phyloP scores from a whole-genome alignment of 345 rosid genomes.

The rapeseed (Brassica napus) region DNA sequence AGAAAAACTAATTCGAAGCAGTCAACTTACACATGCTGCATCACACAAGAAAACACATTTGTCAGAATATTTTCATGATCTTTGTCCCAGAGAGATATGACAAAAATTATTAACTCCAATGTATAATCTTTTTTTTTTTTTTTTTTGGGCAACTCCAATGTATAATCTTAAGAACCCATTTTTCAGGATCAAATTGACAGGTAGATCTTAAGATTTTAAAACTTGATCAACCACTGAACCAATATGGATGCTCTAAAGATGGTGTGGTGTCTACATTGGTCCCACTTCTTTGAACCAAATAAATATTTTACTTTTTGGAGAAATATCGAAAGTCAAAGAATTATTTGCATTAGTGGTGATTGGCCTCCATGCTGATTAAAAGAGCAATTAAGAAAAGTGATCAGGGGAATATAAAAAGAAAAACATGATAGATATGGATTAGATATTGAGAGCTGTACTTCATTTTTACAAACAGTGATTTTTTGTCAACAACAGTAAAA shows the following conservation, averaged over 20 bases:
- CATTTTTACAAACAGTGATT: background rate
- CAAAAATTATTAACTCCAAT: background rate
- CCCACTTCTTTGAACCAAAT: constrained; percentile 33
- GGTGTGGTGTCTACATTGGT: constrained; percentile 1
- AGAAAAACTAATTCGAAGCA: background rate
- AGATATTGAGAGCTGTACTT: constrained; percentile 1
- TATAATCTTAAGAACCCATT: background rate
- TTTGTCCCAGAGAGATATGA: background rate
- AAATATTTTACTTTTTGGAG: constrained; percentile 16
- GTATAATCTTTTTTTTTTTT: background rate
- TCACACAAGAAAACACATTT: background rate
- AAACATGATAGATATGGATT: constrained; percentile 13
- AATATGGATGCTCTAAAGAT: background rate
- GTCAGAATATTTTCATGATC: background rate
- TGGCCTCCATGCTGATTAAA: constrained; percentile 36
- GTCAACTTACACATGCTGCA: background rate
- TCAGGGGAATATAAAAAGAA: constrained; percentile 26
- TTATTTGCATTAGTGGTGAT: constrained; percentile 30
- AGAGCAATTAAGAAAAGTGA: constrained; percentile 14
- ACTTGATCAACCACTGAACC: background rate
- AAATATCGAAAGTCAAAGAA: constrained; percentile 31
- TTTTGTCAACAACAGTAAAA: background rate
- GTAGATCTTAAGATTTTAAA: background rate
- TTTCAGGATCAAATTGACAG: background rate
- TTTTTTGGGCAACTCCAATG: background rate